Base-by-base conservation (phyloP, 768 basidiomycete species). In the Leucocoprinus sp. region DNA sequence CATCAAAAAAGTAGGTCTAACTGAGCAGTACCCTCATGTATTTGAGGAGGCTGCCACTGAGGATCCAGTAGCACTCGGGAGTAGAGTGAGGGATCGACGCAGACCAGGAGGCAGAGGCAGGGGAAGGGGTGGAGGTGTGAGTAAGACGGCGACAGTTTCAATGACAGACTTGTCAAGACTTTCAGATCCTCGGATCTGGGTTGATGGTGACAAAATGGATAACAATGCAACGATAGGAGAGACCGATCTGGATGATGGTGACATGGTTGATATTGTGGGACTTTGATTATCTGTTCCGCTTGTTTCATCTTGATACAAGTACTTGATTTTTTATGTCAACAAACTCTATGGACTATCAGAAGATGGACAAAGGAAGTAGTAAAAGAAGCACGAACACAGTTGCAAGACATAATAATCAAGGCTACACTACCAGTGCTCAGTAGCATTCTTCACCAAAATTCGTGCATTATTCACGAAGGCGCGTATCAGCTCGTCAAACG, bases 381-480 rank as follows among this genome's bases (percentile, higher is more conserved):
- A 41, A 14, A 26, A 26, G 17, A 15, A 26, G 5, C n/a, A 11
- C 15, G 8, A 15, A 28, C n/a, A 22, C 18, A 29, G 8, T 14
- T 21, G 22, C 27, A 38, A 14, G 33, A 36, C 18, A 27, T 8
- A 12, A 27, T 8, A 28, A 17, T 15, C 7, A 24, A 8, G 5
- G 1, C 15, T 15, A 39, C 49, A 55, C 36, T 55, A 49, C 58
- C 61, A 60, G 8, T 56, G 59, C 18, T 59, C 61, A 44, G 50
- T 55, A 5, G 60, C 51, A 63, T 95, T 96, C 54, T 88, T 77
- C 42, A 83, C 82, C 37, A 97, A 63, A 64, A 96, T 92, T 50
- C 96, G 74, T 3, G 89, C 80, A 52, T 96, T 93, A 57, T 97
- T 96, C 40, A 99, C 81, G 52, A 96, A 88, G 11, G 87, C 89